Percentiles rank a stretch among this genome's conserved stretches.
Conservation (phyloP, 1,284 basidiomycete genomes). For the Apiotrichum siamense region DNA sequence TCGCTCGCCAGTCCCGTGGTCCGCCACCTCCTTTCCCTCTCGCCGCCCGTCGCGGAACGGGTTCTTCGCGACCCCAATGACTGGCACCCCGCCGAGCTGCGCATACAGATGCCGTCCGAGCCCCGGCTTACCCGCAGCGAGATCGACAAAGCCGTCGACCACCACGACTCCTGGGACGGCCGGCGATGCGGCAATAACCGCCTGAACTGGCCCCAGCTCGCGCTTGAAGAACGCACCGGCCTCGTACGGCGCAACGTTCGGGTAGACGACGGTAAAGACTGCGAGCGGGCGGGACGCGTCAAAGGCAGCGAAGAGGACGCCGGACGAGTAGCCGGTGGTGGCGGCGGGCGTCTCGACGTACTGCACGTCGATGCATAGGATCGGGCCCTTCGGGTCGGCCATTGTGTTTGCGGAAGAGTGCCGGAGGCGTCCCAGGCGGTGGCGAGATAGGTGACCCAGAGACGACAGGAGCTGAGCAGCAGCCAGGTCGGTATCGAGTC, state of each 20-base stretch:
- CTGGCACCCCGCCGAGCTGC: neutral
- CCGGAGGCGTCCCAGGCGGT: no score
- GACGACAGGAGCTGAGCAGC: no score
- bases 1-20: neutral
- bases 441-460: no score
- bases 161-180: neutral
- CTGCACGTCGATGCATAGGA: neutral
- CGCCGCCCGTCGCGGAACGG: neutral
- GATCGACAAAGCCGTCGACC: constrained; percentile 5
- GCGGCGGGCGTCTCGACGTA: neutral
- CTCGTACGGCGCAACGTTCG: neutral
- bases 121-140: neutral
- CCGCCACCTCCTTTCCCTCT: neutral
- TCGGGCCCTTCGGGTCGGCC: neutral
- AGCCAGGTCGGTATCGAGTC: no score
- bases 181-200: neutral
- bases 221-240: constrained; percentile 4
- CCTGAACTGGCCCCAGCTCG: constrained; percentile 1
- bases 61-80: constrained; percentile 6
- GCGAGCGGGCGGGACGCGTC: neutral
- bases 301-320: neutral
- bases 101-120: constrained; percentile 1
- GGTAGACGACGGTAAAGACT: neutral
- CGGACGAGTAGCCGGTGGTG: neutral
- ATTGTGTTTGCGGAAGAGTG: neutral